Conservation (phyloP, 2,329 filamentous ascomycete genomes). For the Monascus ruber region DNA sequence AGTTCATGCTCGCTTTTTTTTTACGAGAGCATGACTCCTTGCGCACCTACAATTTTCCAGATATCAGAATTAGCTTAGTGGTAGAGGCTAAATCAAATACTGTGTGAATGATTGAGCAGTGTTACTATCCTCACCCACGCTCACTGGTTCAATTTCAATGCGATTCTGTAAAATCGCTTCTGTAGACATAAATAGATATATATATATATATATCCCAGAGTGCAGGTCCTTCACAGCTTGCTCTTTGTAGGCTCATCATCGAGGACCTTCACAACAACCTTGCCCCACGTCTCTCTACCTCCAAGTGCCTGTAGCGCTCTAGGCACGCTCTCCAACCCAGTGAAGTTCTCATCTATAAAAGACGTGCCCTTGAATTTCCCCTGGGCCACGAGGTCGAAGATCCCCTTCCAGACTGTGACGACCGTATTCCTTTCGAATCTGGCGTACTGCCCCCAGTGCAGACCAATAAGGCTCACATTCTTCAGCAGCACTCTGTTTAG, state of each 20-base stretch:
- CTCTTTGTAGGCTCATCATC: constrained; percentile 53
- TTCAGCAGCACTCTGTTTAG: constrained; percentile 88
- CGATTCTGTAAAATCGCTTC: no score
- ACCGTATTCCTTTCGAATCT: constrained; percentile 61
- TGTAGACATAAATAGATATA: no score
- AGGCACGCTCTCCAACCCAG: constrained; percentile 68
- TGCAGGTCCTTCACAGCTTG: constrained; percentile 17
- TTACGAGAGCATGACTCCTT: constrained; percentile 38
- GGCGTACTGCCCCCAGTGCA: constrained; percentile 85
- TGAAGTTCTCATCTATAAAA: constrained; percentile 70
- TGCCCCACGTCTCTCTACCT: constrained; percentile 80
- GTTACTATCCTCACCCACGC: no score
- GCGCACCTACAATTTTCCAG: constrained; percentile 27
- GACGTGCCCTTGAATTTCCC: constrained; percentile 74
- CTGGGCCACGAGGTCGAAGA: constrained; percentile 63
- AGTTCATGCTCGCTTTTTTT: constrained; percentile 31
- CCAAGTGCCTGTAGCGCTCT: constrained; percentile 68
- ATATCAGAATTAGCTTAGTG: background rate
- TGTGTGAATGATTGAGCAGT: background rate
- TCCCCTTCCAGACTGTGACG: constrained; percentile 65
- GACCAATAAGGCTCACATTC: constrained; percentile 79
- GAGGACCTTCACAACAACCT: constrained; percentile 80
- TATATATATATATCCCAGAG: no score
- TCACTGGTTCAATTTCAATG: no score
- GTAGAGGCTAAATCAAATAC: background rate